Base-by-base conservation (phyloP, 768 basidiomycete genomes). In the Punctularia strigosozonata region DNA sequence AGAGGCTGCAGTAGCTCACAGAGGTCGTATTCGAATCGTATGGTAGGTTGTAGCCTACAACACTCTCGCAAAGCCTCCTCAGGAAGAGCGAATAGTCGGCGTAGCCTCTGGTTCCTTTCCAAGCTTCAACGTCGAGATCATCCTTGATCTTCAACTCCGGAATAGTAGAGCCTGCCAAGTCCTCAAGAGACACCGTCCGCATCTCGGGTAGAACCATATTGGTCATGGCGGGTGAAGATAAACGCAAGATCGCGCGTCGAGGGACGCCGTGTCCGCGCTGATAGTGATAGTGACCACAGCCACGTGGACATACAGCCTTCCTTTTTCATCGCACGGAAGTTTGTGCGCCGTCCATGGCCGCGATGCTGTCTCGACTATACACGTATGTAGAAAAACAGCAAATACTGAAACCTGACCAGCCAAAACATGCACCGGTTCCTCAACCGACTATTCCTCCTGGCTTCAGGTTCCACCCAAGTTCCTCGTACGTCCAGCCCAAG, bases 31-130 rank as follows among this genome's bases (percentile, higher is more conserved):
- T 24, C 12, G 48, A 18, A 30, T 28, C 49, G 52, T 56, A 66
- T 24, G 79, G 72, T 22, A 85, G 64, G 38, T 56, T 57, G 38
- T 65, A 58, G 20, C 82, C 87, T 6, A 80, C 76, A 6, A 92
- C 82, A 4, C 85, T 69, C 44, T 87, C 80, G 41, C 73, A 86
- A 30, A 92, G 60, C 33, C 83, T 70, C 17, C 73, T 75, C 22
- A 92, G 61, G 59, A 91, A 94, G 17, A 82, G 49, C 30, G 68
- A 68, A 52, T 80, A 90, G 47, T 84, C 83, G 42, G 62, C 59
- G 52, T 84, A 94, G 1, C 84, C 83, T 25, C 58, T 67, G 4
- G 82, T 80, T 2, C 48, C 54, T 48, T 72, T 77, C 89, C 89
- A 95, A n/a, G 50, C 44, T 18, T 66, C 64, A 24, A 91, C 72